phyloP scores from a whole-genome alignment of 2,329 filamentous ascomycete genomes.

The Emydomyces testavorans region DNA sequence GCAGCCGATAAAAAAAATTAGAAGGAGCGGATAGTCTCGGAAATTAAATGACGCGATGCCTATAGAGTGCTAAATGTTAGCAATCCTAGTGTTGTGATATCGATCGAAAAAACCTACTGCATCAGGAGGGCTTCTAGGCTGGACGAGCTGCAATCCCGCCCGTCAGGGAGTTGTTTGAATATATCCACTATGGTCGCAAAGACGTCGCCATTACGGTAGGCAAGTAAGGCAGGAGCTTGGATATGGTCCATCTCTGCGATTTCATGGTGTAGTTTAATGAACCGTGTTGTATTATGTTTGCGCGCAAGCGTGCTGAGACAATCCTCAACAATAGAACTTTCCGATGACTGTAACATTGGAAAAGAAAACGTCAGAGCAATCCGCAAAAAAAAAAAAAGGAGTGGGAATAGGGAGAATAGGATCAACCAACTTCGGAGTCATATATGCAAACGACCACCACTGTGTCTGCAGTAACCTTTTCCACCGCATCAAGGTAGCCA shows the following conservation, averaged over 20 bases:
- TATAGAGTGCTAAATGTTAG: slow-evolving; percentile 17
- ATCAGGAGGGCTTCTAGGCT: slow-evolving; percentile 49
- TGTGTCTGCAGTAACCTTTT: slow-evolving; percentile 71
- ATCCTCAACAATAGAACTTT: slow-evolving; percentile 66
- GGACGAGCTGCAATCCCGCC: slow-evolving; percentile 38
- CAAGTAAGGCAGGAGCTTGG: slow-evolving; percentile 74
- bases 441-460: slow-evolving; percentile 89
- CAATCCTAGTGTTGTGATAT: background rate
- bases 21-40: too few species aligned
- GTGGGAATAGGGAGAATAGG: background rate
- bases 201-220: slow-evolving; percentile 80
- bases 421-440: slow-evolving; percentile 48
- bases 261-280: slow-evolving; percentile 80
- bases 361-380: background rate
- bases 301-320: slow-evolving; percentile 65
- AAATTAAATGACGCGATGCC: slow-evolving; percentile 25
- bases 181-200: slow-evolving; percentile 83
- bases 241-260: slow-evolving; percentile 92
- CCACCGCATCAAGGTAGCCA: slow-evolving; percentile 91
- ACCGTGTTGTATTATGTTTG: slow-evolving; percentile 60
- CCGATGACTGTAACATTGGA: slow-evolving; percentile 51
- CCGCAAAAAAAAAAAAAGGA: background rate
- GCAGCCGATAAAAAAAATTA: background rate
- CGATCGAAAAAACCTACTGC: slow-evolving; percentile 34
- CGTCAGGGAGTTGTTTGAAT: slow-evolving; percentile 67